These are phyloP conservation scores for Cercospora citrullina DNA, from an alignment of 2,329 filamentous ascomycete species.

Conservation along the genomic window DNA sequence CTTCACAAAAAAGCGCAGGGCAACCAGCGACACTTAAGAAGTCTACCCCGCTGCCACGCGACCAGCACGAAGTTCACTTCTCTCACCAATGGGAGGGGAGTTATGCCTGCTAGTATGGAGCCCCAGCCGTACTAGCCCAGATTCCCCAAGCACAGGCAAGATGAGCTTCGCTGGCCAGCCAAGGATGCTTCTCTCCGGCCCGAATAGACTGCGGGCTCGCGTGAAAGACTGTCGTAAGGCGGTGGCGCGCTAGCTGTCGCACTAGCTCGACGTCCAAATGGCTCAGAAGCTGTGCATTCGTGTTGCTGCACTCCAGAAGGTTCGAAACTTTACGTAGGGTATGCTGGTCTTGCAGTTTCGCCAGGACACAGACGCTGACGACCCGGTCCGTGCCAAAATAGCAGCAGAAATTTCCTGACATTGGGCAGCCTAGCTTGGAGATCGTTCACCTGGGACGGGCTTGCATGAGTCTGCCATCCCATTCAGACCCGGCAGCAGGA, in stretches of 20 bases:
- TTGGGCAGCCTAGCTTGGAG: not conserved
- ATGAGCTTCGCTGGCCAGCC: slow-evolving; percentile 15
- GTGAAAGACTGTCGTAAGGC: not conserved
- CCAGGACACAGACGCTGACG: not conserved
- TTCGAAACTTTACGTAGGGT: not conserved
- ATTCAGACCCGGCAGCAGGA: not conserved
- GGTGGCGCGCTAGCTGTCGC: not conserved
- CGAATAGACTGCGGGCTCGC: slow-evolving; percentile 18
- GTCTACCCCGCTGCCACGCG: slow-evolving; percentile 14
- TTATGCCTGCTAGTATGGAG: slow-evolving; percentile 8
- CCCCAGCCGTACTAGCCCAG: slow-evolving; percentile 9
- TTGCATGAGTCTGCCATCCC: not conserved
- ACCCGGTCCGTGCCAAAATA: not conserved
- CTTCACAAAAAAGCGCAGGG: not conserved
- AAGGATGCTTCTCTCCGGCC: slow-evolving; percentile 15
- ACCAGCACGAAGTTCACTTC: slow-evolving; percentile 4
- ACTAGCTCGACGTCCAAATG: not conserved
- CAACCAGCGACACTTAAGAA: slow-evolving; percentile 1
- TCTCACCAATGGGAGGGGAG: not conserved
- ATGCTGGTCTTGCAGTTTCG: not conserved
- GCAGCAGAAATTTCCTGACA: not conserved
- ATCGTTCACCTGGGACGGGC: not conserved
- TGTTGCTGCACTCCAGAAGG: not conserved
- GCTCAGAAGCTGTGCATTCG: not conserved
- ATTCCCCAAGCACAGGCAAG: slow-evolving; percentile 15